These are phyloP conservation scores for Spinacia oleracea DNA, from an alignment of 179 eudicot species.

Conservation along the genomic window DNA sequence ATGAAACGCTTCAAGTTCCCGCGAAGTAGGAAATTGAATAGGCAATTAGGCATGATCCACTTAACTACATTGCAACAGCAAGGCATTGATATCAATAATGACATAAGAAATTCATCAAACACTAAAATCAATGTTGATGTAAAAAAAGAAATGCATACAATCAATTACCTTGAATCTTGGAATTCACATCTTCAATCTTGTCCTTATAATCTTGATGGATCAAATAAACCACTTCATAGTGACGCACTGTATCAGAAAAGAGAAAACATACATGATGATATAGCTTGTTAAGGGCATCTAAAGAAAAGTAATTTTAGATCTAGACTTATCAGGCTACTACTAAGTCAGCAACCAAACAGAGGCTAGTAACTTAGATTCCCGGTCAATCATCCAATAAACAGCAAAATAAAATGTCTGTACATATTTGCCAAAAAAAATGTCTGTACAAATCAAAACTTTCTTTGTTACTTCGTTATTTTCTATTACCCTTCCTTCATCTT, in stretches of 20 bases:
- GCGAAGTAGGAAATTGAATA: neutral
- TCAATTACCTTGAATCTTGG: constrained; percentile 72
- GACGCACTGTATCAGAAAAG: constrained; percentile 64
- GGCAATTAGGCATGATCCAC: neutral
- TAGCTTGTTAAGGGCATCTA: neutral
- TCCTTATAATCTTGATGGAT: constrained; percentile 77
- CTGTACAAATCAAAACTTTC: too few species aligned
- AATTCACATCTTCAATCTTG: constrained; percentile 73
- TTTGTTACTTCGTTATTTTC: neutral
- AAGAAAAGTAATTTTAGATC: neutral
- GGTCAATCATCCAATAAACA: neutral
- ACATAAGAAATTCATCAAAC: neutral
- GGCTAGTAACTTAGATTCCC: neutral
- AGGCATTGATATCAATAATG: neutral
- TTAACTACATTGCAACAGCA: neutral
- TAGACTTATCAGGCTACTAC: neutral
- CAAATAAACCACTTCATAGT: constrained; percentile 87
- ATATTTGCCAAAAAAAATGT: neutral
- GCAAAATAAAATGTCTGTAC: neutral
- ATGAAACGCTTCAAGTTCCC: neutral
- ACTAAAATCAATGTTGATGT: neutral
- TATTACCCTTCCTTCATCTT: neutral
- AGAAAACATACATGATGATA: constrained; percentile 2
- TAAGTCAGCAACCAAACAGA: neutral
- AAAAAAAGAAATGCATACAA: neutral